Evolutionary conservation across 306 rosid genomes (phyloP).

Genomic region (Cucurbita moschata): DNA sequence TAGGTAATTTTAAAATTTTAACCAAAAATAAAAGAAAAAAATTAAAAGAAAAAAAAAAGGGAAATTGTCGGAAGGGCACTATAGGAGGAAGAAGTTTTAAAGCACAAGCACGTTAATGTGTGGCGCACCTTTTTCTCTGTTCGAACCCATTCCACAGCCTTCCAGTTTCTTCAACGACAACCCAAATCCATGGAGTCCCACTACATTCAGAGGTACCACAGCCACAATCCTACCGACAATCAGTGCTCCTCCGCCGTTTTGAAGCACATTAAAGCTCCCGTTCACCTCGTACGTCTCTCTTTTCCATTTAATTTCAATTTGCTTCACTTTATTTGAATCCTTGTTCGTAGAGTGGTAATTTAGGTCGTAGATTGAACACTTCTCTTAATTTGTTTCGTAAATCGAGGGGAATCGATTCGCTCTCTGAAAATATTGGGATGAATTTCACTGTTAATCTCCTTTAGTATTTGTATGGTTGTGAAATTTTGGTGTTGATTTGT

Average conservation of each 20-base stretch:
- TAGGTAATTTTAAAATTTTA: no score
- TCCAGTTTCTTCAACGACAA: not conserved
- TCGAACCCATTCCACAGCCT: not conserved
- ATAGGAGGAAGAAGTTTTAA: not conserved
- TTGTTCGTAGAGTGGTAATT: not conserved
- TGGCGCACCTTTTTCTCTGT: not conserved
- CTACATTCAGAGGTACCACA: constrained; percentile 77
- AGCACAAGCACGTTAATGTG: not conserved
- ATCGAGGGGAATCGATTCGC: no score
- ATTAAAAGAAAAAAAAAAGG: fast-evolving
- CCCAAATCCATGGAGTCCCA: constrained; percentile 43
- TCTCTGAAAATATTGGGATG: no score
- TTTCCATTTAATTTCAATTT: not conserved
- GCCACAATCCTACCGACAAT: constrained; percentile 47
- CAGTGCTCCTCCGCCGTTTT: constrained; percentile 92
- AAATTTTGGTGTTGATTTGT: not conserved
- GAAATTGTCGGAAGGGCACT: not conserved
- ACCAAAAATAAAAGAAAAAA: no score
- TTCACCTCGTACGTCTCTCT: constrained; percentile 46
- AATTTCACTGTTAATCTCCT: not conserved
- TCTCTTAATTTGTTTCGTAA: not conserved
- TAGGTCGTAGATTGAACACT: not conserved
- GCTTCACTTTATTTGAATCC: not conserved
- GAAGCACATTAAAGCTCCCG: constrained; percentile 78
- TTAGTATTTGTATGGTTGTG: no score